Base-by-base conservation (phyloP, 495 filamentous ascomycete species). In the Lasiosphaeria miniovina region DNA sequence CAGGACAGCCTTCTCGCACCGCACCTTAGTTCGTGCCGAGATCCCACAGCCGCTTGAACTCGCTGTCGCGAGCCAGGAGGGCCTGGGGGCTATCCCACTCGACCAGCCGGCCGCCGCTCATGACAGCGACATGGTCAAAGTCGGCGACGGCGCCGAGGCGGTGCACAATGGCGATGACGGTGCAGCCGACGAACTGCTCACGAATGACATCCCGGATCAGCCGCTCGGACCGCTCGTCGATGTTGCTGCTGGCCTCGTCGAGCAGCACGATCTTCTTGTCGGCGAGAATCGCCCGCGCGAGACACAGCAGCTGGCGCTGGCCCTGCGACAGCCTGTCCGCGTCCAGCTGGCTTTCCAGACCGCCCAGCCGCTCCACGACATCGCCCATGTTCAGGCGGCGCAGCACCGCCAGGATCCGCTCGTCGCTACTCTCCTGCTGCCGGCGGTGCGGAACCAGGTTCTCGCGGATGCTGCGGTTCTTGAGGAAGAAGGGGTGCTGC, bases 281-380 rank as follows among this genome's bases (percentile, higher is more conserved):
- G 48, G 48, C 48, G 51, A 88, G 71, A 11, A 87, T 61, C 4
- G 83, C 85, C 5, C 84, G 74, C 1, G 80, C 84, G 9, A 89
- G 74, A 61, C 80, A 81, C 63, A 88, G 77, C 14, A 89, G 75
- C 68, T 88, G 86, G 31, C 73, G 72, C 62, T 89, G 84, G 1
- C 86, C 86, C 35, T 80, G 77, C 0, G 81, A 84, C 14, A 86
- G 74, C 57, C 71, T 72, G 33, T 76, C 65, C 8, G 71, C 74
- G n/a, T 76, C 76, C 36, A 86, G 73, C 5, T 78, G 70, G 5
- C 71, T 75, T 61, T 79, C 78, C 0, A 87, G 70, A 0, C 4
- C 55, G 8, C 55, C 55, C 6, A 11, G 34, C 5, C 24, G 12
- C 10, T 40, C n/a, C 1, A 61, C 45, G 7, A 51, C 10, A 0